Percentiles rank a stretch among this genome's conserved stretches.
Evolutionary conservation across 2,329 filamentous ascomycete genomes (phyloP).

Genomic region (Verruconis gallopava): DNA sequence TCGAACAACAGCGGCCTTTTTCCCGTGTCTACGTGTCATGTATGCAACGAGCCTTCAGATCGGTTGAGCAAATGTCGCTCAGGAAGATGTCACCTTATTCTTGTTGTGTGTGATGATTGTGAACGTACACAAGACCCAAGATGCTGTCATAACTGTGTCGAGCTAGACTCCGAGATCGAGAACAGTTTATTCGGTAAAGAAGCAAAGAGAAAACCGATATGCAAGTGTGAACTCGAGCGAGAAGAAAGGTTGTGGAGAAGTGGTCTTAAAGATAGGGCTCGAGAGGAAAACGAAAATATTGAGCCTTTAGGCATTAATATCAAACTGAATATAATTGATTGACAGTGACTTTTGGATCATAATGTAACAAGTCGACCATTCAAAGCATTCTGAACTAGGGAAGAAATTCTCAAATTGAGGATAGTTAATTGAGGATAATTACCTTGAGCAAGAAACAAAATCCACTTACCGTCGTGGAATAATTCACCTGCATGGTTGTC

Average conservation of each 20-base stretch:
- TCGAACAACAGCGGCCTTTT: slow-evolving; percentile 2
- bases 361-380: too few species aligned
- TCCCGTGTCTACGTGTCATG: slow-evolving; percentile 14
- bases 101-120: slow-evolving; percentile 15
- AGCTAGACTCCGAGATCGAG: slow-evolving; percentile 1
- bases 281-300: too few species aligned
- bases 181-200: neutral
- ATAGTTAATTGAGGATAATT: too few species aligned
- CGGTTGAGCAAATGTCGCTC: slow-evolving; percentile 15
- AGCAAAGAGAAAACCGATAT: slow-evolving; percentile 11
- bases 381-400: too few species aligned
- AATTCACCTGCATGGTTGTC: too few species aligned
- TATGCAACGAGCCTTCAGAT: slow-evolving; percentile 12
- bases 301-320: too few species aligned
- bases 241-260: slow-evolving; percentile 16
- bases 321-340: too few species aligned
- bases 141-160: slow-evolving; percentile 15
- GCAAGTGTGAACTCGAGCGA: slow-evolving; percentile 15
- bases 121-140: slow-evolving; percentile 9
- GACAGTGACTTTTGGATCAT: too few species aligned
- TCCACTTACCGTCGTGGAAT: too few species aligned
- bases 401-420: too few species aligned
- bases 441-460: too few species aligned
- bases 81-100: slow-evolving; percentile 15
- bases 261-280: too few species aligned